A percentile compares a stretch with the other conserved stretches of the same genome.
These are phyloP conservation scores for Lentinula lateritia DNA, from an alignment of 768 basidiomycete genomes.

Conservation along the genomic window DNA sequence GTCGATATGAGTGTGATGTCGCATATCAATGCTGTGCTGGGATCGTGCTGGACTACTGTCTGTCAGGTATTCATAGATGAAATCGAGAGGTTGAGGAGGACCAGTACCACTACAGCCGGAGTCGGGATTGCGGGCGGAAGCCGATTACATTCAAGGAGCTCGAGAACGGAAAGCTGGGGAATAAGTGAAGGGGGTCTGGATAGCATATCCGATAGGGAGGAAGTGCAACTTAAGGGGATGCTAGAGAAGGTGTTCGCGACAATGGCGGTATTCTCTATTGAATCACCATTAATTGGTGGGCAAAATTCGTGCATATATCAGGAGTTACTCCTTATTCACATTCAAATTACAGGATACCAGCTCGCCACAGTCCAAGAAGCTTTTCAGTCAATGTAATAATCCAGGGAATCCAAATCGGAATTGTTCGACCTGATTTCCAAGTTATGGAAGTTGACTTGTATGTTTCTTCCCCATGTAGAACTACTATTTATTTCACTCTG, in stretches of 20 bases:
- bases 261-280: conserved; percentile 37
- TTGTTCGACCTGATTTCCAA: background rate
- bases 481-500: too few species aligned
- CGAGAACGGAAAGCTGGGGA: background rate
- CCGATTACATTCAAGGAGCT: background rate
- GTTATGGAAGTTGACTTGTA: too few species aligned
- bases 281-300: conserved; percentile 42
- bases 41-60: conserved; percentile 5
- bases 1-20: background rate
- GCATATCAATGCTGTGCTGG: conserved; percentile 7
- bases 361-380: conserved; percentile 41
- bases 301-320: conserved; percentile 8
- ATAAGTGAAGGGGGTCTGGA: conserved; percentile 12
- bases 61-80: conserved; percentile 5
- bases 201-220: conserved; percentile 29
- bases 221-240: conserved; percentile 26
- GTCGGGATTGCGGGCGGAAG: background rate
- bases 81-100: background rate
- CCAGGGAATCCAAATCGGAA: too few species aligned
- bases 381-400: background rate
- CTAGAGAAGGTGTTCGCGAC: conserved; percentile 34
- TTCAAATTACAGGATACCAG: conserved; percentile 31
- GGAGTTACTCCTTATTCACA: background rate
- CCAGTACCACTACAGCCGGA: background rate
- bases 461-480: too few species aligned